Percentiles rank a stretch among this genome's conserved stretches.
phyloP scores from a whole-genome alignment of 106 monocot species.

The Amphibolis antarctica region DNA sequence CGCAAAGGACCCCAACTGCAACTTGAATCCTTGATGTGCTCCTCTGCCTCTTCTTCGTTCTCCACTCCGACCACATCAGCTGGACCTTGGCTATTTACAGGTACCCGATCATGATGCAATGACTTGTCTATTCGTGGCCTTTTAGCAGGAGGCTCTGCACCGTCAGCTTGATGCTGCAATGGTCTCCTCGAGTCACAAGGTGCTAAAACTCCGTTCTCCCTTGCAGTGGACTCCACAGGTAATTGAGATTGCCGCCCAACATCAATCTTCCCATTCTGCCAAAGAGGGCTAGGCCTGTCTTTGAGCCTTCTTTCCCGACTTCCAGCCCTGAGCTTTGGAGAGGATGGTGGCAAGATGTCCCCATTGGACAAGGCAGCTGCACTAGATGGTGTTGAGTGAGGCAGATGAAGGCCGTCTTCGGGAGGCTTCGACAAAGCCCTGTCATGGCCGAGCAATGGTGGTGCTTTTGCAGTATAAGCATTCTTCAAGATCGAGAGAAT shows the following conservation, averaged over 20 bases:
- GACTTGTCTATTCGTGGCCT: conserved; percentile 16
- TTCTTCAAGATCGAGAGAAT: too few relatives aligned
- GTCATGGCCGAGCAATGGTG: not conserved
- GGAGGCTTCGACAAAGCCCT: conserved; percentile 1
- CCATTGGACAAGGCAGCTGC: conserved; percentile 30
- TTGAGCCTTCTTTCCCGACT: conserved; percentile 23
- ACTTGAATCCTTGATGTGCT: too few relatives aligned
- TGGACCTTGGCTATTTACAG: not conserved
- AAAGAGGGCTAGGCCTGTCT: conserved; percentile 26
- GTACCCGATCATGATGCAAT: conserved; percentile 1
- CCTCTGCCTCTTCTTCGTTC: too few relatives aligned
- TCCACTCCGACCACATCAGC: not conserved
- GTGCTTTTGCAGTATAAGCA: too few relatives aligned
- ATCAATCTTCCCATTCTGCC: conserved; percentile 40
- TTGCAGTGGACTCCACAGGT: conserved; percentile 2
- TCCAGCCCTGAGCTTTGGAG: conserved; percentile 17
- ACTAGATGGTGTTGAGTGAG: not conserved
- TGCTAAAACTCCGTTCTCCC: conserved; percentile 26
- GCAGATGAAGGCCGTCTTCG: conserved; percentile 6
- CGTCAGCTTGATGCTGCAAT: conserved; percentile 12
- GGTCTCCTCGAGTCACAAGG: conserved; percentile 22
- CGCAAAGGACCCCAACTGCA: conserved; percentile 3
- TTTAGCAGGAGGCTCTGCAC: conserved; percentile 25
- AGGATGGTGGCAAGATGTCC: conserved; percentile 30
- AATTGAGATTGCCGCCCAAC: conserved; percentile 1